Percentiles rank a stretch among this genome's conserved stretches.
phyloP scores from a whole-genome alignment of 1,284 basidiomycete species.

The Amylostereum areolatum region DNA sequence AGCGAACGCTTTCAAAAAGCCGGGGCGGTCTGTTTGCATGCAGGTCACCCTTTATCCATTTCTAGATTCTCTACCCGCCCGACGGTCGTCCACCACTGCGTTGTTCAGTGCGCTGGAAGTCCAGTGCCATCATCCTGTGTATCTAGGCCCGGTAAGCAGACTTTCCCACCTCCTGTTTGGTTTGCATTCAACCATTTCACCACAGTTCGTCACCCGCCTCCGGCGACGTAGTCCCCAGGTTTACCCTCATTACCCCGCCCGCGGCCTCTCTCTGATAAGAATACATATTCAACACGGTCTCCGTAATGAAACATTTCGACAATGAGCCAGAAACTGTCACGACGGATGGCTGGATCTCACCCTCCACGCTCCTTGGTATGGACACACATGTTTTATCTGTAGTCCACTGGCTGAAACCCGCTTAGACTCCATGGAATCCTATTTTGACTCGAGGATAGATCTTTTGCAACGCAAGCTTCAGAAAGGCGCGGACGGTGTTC shows the following conservation, averaged over 20 bases:
- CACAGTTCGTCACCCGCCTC: no score
- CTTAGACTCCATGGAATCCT: background rate
- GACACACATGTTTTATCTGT: background rate
- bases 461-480: background rate
- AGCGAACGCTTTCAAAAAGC: background rate
- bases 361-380: background rate
- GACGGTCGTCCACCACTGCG: background rate
- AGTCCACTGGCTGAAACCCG: background rate
- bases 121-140: no score
- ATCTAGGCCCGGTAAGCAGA: no score
- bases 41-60: background rate
- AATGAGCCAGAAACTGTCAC: background rate
- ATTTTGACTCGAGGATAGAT: background rate
- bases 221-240: no score
- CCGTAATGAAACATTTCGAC: background rate
- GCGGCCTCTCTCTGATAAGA: no score
- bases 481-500: background rate
- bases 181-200: no score
- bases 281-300: background rate
- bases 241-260: no score
- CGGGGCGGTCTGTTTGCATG: background rate
- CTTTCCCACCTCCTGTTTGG: no score
- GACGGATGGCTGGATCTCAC: background rate
- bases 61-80: background rate
- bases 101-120: no score